phyloP scores from a whole-genome alignment of 2,329 filamentous ascomycete species.

The Colletotrichum abscissum region DNA sequence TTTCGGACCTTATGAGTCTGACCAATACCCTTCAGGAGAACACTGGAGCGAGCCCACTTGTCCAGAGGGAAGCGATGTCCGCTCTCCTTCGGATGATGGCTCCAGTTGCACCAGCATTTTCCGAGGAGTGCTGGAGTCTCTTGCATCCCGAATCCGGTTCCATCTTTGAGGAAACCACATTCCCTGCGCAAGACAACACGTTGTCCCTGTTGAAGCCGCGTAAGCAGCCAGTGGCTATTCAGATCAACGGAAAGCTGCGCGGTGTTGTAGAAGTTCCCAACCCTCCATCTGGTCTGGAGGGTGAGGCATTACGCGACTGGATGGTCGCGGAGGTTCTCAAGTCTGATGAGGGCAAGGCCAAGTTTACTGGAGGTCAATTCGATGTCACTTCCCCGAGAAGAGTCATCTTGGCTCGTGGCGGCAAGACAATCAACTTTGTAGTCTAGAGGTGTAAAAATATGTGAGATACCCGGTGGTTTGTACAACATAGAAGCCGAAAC shows the following conservation, averaged over 20 bases:
- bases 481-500: constrained; percentile 6
- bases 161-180: constrained; percentile 60
- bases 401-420: constrained; percentile 73
- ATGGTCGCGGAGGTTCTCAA: constrained; percentile 70
- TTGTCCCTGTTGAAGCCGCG: constrained; percentile 61
- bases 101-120: constrained; percentile 82
- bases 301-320: constrained; percentile 65
- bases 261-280: constrained; percentile 74
- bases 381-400: constrained; percentile 67
- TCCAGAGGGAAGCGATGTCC: constrained; percentile 62
- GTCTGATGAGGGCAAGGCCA: constrained; percentile 69
- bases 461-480: constrained; percentile 31
- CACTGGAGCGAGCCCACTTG: constrained; percentile 49
- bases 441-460: constrained; percentile 45
- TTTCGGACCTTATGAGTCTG: constrained; percentile 85
- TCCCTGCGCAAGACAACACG: constrained; percentile 68
- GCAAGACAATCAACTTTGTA: constrained; percentile 82
- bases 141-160: constrained; percentile 56
- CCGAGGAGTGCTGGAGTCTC: constrained; percentile 82
- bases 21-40: constrained; percentile 74
- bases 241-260: constrained; percentile 83
- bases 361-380: constrained; percentile 59
- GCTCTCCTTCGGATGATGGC: constrained; percentile 78
- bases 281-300: constrained; percentile 53
- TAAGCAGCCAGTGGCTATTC: constrained; percentile 72